Conservation (phyloP, 2,329 filamentous ascomycete species). For the Ophiobolus disseminans region DNA sequence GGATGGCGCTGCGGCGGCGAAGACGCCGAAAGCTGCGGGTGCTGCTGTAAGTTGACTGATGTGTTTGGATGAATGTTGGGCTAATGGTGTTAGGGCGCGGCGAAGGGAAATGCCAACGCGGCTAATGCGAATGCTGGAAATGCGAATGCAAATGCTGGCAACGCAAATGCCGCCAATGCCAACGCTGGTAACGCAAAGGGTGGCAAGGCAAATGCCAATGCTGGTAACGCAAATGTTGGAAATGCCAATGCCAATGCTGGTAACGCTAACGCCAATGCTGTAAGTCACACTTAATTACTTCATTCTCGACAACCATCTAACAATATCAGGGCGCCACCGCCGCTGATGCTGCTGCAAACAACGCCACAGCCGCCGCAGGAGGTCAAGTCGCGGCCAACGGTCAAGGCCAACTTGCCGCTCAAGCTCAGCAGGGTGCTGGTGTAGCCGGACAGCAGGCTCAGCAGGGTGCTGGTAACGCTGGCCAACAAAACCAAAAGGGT, state of each 20-base stretch:
- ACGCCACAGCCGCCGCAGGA: background rate
- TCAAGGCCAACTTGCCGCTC: too few relatives aligned
- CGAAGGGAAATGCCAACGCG: conserved; percentile 9
- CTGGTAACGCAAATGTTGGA: background rate
- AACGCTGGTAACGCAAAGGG: background rate
- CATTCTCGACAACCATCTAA: too few relatives aligned
- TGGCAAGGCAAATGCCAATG: background rate
- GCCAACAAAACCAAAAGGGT: background rate
- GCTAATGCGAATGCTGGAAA: background rate
- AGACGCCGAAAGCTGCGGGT: background rate
- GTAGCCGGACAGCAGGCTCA: background rate
- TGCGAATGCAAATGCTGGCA: conserved; percentile 7
- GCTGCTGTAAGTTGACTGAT: conserved; percentile 1
- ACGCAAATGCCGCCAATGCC: conserved; percentile 6
- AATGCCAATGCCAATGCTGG: background rate
- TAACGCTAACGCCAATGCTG: conserved; percentile 4
- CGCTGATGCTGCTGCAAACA: background rate
- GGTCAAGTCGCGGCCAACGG: too few relatives aligned
- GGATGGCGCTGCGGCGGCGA: background rate
- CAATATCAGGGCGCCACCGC: too few relatives aligned
- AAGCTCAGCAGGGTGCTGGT: background rate
- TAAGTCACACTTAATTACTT: too few relatives aligned
- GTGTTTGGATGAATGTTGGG: too few relatives aligned
- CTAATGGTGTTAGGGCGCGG: conserved; percentile 17
- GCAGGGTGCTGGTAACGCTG: background rate